Evolutionary conservation across 192 early-diverging fungal species (phyloP).

Genomic region (Backusella westeae): DNA sequence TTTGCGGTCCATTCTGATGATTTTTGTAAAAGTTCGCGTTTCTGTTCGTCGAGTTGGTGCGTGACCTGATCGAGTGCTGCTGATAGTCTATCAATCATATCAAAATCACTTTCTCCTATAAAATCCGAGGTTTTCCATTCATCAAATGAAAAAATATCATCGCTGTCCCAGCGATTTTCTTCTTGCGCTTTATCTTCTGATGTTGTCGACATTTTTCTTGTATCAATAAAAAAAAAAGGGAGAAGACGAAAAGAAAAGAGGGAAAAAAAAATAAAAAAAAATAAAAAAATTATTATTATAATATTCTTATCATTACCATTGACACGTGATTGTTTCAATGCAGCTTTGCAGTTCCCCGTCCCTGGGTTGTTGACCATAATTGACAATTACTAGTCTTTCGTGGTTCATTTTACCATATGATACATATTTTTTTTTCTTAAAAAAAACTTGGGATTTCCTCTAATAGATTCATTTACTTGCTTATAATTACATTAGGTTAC

Average conservation of each 20-base stretch:
- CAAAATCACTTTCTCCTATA: conserved; percentile 40
- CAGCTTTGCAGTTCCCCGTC: neutral
- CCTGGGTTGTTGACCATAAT: too few species aligned
- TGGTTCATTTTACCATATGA: neutral
- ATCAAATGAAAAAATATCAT: conserved; percentile 3
- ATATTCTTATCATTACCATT: neutral
- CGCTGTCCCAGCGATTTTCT: neutral
- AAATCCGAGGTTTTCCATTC: conserved; percentile 16
- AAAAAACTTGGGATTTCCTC: neutral
- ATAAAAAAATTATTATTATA: neutral
- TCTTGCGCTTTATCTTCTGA: neutral
- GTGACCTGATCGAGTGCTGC: conserved; percentile 34
- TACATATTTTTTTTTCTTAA: neutral
- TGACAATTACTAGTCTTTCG: neutral
- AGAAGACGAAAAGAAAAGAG: neutral
- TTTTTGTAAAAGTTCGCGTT: conserved; percentile 22
- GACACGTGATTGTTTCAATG: conserved; percentile 1
- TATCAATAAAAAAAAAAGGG: neutral
- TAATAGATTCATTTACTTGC: neutral
- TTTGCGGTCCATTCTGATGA: conserved; percentile 35
- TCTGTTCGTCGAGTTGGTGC: conserved; percentile 28
- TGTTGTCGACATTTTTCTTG: neutral
- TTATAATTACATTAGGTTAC: neutral
- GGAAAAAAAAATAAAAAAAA: neutral
- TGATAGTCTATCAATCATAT: conserved; percentile 40